Base-by-base conservation (phyloP, 371 early-diverging fungal species). In the Cokeromyces recurvatus region DNA sequence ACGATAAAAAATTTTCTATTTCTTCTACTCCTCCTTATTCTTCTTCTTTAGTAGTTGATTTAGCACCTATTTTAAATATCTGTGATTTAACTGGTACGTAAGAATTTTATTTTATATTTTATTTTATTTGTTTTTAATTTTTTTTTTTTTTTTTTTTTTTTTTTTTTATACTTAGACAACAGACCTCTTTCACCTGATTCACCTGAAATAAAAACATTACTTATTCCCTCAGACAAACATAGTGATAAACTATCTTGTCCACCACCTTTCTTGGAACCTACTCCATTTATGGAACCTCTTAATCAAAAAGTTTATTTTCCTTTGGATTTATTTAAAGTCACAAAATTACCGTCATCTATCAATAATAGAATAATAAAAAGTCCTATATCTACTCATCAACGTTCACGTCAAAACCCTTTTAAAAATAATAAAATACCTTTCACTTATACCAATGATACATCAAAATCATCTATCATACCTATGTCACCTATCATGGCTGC, bases 401-500 rank as follows among this genome's bases (percentile, higher is more conserved):
- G 15, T 12, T 10, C 4, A 16, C 17, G n/a, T 16, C 16, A 42
- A 20, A 3, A 8, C 15, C 38, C 3, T 4, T 20, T 8, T 8
- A 19, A 23, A n/a, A n/a, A n/a, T n/a, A n/a, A n/a, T n/a, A n/a
- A n/a, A n/a, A n/a, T n/a, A n/a, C n/a, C n/a, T n/a, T n/a, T n/a
- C n/a, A n/a, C n/a, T 12, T 16, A 25, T 17, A 22, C 21, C 27
- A 23, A 20, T 39, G 21, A 31, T 19, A 3, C 11, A 27, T 11
- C 5, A 27, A 27, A 27, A 27, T 11, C 29, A 5, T 7, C 29
- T 27, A 27, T 11, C 5, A 27, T 5, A 27, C 29, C 7, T 27
- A 55, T 55, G 49, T 61, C 61, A 16, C 61, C 61, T 25, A 61
- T 51, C 8, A 61, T 61, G 61, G 56, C 61, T 19, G 56, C 61